Percentiles rank a stretch among this genome's conserved stretches.
Conservation (phyloP, 495 filamentous ascomycete species). For the Choiromyces venosus region DNA sequence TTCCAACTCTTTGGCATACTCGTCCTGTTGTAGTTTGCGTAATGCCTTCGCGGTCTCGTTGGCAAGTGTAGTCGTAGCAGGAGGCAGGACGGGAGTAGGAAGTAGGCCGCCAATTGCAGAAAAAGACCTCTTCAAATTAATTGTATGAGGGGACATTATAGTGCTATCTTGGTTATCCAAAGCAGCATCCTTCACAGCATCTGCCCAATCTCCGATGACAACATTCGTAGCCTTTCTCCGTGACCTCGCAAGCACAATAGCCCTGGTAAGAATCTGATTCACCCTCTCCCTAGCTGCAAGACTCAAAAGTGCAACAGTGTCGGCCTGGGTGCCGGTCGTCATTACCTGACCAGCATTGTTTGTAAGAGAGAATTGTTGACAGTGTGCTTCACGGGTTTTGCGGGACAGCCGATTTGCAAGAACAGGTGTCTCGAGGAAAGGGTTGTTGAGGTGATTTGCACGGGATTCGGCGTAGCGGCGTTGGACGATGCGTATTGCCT, state of each 20-base stretch:
- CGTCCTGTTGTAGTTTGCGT: conserved; percentile 34
- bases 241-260: conserved; percentile 32
- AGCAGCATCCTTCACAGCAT: conserved; percentile 33
- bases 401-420: conserved; percentile 31
- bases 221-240: conserved; percentile 38
- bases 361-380: conserved; percentile 30
- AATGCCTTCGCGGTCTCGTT: conserved; percentile 40
- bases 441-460: conserved; percentile 37
- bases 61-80: conserved; percentile 25
- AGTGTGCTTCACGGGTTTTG: conserved; percentile 34
- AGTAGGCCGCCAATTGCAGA: conserved; percentile 21
- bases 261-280: conserved; percentile 35
- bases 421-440: conserved; percentile 32
- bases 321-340: conserved; percentile 23
- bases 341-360: conserved; percentile 18
- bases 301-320: conserved; percentile 35
- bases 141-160: conserved; percentile 19
- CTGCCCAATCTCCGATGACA: conserved; percentile 41
- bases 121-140: conserved; percentile 33
- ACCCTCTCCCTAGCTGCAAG: conserved; percentile 35
- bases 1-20: conserved; percentile 36
- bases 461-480: conserved; percentile 32
- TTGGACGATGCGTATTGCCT: conserved; percentile 23
- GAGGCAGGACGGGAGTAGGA: conserved; percentile 22
- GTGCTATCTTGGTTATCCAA: conserved; percentile 32